Base-by-base conservation (phyloP, 495 filamentous ascomycete species). In the Opeltia flavorubescens region DNA sequence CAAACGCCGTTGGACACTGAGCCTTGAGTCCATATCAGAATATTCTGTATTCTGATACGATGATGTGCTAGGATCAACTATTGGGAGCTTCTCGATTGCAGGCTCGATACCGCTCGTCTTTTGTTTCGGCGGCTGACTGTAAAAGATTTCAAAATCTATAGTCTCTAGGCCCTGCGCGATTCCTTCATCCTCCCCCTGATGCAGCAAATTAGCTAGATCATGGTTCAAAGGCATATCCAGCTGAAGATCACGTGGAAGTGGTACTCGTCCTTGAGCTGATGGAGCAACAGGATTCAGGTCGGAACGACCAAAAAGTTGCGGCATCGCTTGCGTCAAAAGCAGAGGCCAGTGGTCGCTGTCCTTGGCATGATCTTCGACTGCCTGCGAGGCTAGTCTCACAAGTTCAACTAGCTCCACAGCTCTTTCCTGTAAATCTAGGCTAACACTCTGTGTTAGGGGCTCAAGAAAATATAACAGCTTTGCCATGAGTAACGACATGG, bases 391-490 rank as follows among this genome's bases (percentile, higher is more conserved):
- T 34, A 98, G 68, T 36, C 85, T 83, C 53, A 95, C 75, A 4
- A 96, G 71, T 55, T 98, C 91, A 2, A 84, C 70, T 54, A 89
- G 93, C 56, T 95, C 89, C 13, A 95, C 89, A 6, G 87, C 80
- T 41, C 93, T 76, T 62, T 96, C 91, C 61, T 98, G 91, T n/a
- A 96, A 86, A 55, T 96, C 91, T 8, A 98, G 67, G 53, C 78
- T 82, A 0, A 93, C 86, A 58, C 95, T 87, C 4, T 76, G 72
- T 0, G 79, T 71, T 23, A 95, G 63, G 0, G 77, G 70, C 43
- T 94, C 89, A 2, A 94, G 66, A 36, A 87, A 83, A 52, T 85
- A 71, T 20, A 91, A 70, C n/a, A 94, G 72, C 23, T 86, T 75
- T 20, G 81, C 79, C 61, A 93, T 74, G 1, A 93, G 69, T 18